These are phyloP conservation scores for Corylus heterophylla DNA, from an alignment of 306 rosid genomes.

Conservation along the genomic window DNA sequence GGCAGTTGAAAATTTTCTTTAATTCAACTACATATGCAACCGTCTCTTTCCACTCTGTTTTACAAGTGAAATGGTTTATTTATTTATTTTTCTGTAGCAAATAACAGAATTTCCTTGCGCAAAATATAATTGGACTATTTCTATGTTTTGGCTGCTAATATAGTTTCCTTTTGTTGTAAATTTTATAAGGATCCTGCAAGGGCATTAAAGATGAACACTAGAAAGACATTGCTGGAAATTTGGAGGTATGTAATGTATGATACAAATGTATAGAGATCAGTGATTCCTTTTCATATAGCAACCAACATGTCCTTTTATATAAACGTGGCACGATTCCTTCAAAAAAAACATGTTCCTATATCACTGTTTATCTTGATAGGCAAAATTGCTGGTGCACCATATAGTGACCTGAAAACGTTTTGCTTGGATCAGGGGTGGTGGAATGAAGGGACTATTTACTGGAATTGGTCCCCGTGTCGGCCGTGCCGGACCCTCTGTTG, in stretches of 20 bases:
- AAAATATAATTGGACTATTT: not conserved
- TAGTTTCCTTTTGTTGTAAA: slow-evolving; percentile 17
- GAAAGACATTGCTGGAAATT: slow-evolving; percentile 73
- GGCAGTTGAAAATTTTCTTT: not conserved
- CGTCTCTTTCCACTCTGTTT: not conserved
- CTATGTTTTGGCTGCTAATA: slow-evolving; percentile 1
- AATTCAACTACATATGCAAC: not conserved
- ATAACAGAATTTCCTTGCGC: not conserved
- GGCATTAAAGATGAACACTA: slow-evolving; percentile 81
- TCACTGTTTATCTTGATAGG: not conserved
- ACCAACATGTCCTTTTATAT: not conserved
- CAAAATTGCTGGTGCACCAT: not conserved
- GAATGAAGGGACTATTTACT: slow-evolving; percentile 74
- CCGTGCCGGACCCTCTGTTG: slow-evolving; percentile 92
- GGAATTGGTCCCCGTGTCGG: slow-evolving; percentile 83
- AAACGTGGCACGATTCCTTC: not conserved
- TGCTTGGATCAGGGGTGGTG: slow-evolving; percentile 74
- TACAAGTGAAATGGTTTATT: not conserved
- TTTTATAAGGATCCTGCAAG: slow-evolving; percentile 65
- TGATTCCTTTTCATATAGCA: slow-evolving; percentile 12
- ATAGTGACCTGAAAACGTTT: slow-evolving; percentile 18
- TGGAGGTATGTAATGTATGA: slow-evolving; percentile 58
- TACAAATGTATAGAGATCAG: not conserved
- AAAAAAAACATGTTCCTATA: not conserved
- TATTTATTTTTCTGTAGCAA: not conserved